Conservation (phyloP, 2,329 filamentous ascomycete genomes). For the Aureobasidium sp. region DNA sequence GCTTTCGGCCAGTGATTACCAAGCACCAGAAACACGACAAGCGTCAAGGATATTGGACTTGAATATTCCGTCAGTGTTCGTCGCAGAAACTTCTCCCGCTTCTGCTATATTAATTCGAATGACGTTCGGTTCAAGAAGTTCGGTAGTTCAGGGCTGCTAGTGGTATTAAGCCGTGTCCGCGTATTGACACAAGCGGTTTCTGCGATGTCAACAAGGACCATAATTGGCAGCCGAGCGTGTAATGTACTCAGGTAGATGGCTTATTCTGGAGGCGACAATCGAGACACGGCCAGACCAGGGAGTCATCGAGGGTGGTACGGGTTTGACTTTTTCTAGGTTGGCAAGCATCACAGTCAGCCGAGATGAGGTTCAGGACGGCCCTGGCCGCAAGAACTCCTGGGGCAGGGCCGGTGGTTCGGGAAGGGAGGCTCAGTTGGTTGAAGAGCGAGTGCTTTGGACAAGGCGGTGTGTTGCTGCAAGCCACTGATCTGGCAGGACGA, state of each 20-base stretch:
- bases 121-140: background rate
- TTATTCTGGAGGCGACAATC: background rate
- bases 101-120: conserved; percentile 2
- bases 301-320: background rate
- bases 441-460: background rate
- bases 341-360: background rate
- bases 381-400: background rate
- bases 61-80: background rate
- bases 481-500: background rate
- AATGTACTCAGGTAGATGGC: background rate
- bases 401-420: background rate
- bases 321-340: background rate
- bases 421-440: background rate
- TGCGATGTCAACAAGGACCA: background rate
- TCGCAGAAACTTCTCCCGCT: conserved; percentile 10
- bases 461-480: background rate
- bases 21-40: conserved; percentile 5
- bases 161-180: background rate
- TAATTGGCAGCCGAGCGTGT: background rate
- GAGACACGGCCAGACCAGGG: background rate
- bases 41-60: background rate
- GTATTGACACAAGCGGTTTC: background rate
- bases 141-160: background rate
- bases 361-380: conserved; percentile 1
- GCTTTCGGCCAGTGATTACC: background rate